Evolutionary conservation across 305 asterid genomes (phyloP).

Genomic region (Rubia peregrina): DNA sequence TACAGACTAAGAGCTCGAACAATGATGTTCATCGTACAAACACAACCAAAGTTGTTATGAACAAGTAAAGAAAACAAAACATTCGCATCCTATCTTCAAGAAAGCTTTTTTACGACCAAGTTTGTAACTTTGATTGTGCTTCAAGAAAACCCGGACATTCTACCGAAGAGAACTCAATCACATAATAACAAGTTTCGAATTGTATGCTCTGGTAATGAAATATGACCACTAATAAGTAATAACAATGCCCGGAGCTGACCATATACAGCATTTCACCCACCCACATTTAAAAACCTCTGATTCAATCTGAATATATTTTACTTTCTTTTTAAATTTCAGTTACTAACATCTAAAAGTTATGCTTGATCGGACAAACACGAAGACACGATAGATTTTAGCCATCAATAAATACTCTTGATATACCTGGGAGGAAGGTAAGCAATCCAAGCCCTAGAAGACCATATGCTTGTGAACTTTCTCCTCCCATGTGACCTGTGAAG

Average conservation of each 20-base stretch:
- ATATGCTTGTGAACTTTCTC: constrained; percentile 76
- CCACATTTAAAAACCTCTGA: not conserved
- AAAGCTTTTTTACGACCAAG: not conserved
- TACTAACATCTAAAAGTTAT: not conserved
- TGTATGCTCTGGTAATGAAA: not conserved
- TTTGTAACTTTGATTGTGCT: not conserved
- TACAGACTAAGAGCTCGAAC: not conserved
- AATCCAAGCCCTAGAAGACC: constrained; percentile 79
- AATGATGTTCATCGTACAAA: not conserved
- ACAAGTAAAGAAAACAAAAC: not conserved
- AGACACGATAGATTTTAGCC: not conserved
- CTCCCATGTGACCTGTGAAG: constrained; percentile 89
- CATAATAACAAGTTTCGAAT: not conserved
- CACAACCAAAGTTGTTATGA: not conserved
- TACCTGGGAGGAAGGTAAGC: constrained; percentile 84
- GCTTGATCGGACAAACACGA: not conserved
- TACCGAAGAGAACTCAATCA: not conserved
- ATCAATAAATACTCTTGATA: not conserved
- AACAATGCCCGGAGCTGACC: no score
- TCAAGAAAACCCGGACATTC: not conserved
- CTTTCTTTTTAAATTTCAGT: not conserved
- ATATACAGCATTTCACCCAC: not conserved
- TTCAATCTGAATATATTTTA: not conserved
- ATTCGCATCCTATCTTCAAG: not conserved
- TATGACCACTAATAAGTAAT: not conserved